Base-by-base conservation (phyloP, 116 monocot genomes). In the Trichopus zeylanicus region DNA sequence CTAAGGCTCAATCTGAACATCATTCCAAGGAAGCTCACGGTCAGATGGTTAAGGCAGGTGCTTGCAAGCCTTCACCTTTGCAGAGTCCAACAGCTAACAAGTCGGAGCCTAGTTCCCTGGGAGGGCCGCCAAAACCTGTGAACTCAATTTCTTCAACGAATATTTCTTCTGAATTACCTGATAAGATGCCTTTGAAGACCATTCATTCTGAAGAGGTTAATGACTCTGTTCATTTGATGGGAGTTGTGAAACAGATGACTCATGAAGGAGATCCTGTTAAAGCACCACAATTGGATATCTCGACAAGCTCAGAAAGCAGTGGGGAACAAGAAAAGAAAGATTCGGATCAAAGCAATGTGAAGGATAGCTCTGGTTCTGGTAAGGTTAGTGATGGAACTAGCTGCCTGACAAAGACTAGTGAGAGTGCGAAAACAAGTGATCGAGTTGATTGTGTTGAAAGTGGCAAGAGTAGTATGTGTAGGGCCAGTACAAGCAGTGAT, bases 401-500 rank as follows among this genome's bases (percentile, higher is more conserved):
- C 51, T 46, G 59, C n/a, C 39, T 58, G 8, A 47, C 53, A 34
- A 66, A 72, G 42, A 65, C 57, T 10, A 65, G 35, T 39, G 72
- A 18, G 22, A 58, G 64, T 42, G 71, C 35, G 31, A 65, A 58
- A 39, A 25, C 31, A 6, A 72, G 23, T 7, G 52, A 58, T 10
- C 57, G 29, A 38, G 49, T 35, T 1, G 71, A 65, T 15, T 39
- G 56, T 53, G 32, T 51, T 8, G 59, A 69, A 12, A 70, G 60
- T 5, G 61, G 56, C 1, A 70, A 54, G 31, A 65, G 76, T 39
- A 30, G 51, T 21, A 67, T 57, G 32, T 67, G 66, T 66, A 67
- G 64, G 24, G 60, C 51, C 10, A 82, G 82, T 53, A 66, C 67
- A 21, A 66, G 82, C 55, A 77, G 69, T 30, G 73, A 77, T 49